A percentile compares a stretch with the other conserved stretches of the same genome.
These are phyloP conservation scores for Leucaena leucocephala DNA, from an alignment of 306 rosid species.

Conservation along the genomic window DNA sequence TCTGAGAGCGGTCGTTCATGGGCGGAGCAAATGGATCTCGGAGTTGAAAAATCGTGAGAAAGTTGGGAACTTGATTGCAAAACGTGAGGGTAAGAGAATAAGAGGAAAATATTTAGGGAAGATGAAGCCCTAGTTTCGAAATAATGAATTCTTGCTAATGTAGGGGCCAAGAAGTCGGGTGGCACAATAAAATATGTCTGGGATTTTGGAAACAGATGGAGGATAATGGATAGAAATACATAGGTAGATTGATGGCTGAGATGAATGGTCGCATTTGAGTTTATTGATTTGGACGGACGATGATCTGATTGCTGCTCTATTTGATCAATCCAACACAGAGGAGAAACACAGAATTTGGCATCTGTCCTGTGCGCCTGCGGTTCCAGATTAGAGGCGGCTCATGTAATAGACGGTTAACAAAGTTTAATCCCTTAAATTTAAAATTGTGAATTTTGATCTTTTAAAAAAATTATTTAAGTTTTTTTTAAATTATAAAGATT, in stretches of 20 bases:
- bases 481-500: too few species aligned
- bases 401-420: too few species aligned
- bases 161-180: background rate
- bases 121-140: background rate
- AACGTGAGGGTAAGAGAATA: background rate
- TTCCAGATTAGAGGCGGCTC: too few species aligned
- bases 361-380: too few species aligned
- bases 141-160: background rate
- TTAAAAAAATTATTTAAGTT: too few species aligned
- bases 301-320: conserved; percentile 1
- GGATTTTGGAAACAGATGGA: background rate
- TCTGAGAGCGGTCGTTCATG: conserved; percentile 43
- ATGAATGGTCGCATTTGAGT: conserved; percentile 26
- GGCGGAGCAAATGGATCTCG: background rate
- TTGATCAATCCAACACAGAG: background rate
- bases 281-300: background rate
- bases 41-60: background rate
- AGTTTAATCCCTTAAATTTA: too few species aligned
- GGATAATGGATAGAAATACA: background rate
- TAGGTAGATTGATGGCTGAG: background rate
- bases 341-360: background rate
- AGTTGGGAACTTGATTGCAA: conserved; percentile 2
- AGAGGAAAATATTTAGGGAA: background rate
- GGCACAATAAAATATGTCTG: background rate
- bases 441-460: too few species aligned